Conservation (phyloP, 2,329 filamentous ascomycete genomes). For the Talaromyces sp. region DNA sequence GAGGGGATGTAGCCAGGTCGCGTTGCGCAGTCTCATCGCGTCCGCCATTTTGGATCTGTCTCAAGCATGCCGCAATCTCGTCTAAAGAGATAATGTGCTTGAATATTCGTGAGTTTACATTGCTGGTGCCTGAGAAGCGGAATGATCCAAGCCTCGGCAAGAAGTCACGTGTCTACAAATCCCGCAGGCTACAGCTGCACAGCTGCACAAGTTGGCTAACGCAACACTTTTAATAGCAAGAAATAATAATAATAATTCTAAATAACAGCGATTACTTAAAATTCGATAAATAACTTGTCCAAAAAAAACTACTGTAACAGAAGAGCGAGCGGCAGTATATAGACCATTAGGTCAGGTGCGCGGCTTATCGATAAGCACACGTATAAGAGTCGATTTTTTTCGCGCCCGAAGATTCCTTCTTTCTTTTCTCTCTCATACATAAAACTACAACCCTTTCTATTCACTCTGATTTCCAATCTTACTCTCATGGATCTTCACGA, state of each 20-base stretch:
- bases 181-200: neutral
- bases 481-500: constrained; percentile 36
- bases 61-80: neutral
- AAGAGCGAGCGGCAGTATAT: neutral
- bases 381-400: constrained; percentile 23
- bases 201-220: neutral
- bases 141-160: neutral
- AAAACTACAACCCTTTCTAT: constrained; percentile 44
- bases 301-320: neutral
- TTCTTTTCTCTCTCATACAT: constrained; percentile 31
- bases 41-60: neutral
- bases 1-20: constrained; percentile 46
- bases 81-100: neutral
- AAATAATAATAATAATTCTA: neutral
- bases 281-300: neutral
- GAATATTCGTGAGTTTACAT: neutral
- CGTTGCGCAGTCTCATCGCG: constrained; percentile 18
- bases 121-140: neutral
- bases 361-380: constrained; percentile 32
- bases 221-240: neutral
- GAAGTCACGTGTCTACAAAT: neutral
- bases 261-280: neutral
- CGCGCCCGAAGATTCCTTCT: constrained; percentile 13
- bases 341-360: neutral
- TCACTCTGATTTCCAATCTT: constrained; percentile 40